phyloP scores from a whole-genome alignment of 768 basidiomycete species.

The Tephrocybe sp. region DNA sequence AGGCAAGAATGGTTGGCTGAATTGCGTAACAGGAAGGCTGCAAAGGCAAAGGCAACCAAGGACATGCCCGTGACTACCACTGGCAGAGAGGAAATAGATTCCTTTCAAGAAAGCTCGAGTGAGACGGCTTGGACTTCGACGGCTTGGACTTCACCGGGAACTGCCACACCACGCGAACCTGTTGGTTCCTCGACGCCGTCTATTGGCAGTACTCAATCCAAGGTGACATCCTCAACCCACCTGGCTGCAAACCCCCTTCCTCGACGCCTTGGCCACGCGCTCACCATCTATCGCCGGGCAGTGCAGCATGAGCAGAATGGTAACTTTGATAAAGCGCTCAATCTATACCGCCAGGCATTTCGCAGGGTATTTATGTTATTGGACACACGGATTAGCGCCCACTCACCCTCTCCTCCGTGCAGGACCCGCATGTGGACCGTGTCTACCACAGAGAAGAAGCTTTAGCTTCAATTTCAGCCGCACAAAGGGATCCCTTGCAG shows the following conservation, averaged over 20 bases:
- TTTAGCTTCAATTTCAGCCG: conserved; percentile 32
- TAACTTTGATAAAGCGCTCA: conserved; percentile 71
- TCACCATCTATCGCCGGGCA: conserved; percentile 68
- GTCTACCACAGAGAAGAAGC: conserved; percentile 62
- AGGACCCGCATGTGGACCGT: conserved; percentile 72
- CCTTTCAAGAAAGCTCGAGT: neutral
- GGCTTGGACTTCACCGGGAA: neutral
- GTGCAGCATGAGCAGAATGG: conserved; percentile 72
- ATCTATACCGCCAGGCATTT: conserved; percentile 79
- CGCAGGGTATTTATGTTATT: conserved; percentile 39
- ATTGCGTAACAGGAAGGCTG: conserved; percentile 39
- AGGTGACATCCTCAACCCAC: conserved; percentile 22
- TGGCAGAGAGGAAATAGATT: conserved; percentile 6
- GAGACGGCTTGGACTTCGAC: conserved; percentile 3
- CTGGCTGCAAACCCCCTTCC: conserved; percentile 27
- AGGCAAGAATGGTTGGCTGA: conserved; percentile 74
- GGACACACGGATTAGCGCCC: neutral
- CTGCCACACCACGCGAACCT: conserved; percentile 1
- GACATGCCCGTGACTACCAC: neutral
- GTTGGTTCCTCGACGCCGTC: conserved; percentile 18
- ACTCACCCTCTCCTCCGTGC: conserved; percentile 6
- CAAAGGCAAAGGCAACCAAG: conserved; percentile 1
- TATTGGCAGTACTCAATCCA: conserved; percentile 15
- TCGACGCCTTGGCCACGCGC: conserved; percentile 41
- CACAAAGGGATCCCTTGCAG: conserved; percentile 18